Evolutionary conservation across 202 grass and related monocot species (phyloP).

Genomic region (Sporobolus alterniflorus): DNA sequence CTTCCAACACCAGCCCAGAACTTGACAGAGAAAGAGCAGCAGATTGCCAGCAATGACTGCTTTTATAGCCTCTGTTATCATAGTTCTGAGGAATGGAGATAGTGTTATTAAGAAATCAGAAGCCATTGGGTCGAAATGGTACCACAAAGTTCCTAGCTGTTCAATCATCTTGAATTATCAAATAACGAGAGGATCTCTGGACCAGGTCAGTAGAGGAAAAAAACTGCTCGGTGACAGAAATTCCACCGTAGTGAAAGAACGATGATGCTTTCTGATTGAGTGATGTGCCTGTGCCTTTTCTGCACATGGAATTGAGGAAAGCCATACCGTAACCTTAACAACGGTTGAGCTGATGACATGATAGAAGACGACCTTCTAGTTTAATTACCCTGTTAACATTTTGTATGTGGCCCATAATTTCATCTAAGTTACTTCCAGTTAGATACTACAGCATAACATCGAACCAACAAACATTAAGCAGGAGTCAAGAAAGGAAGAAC

Average conservation of each 20-base stretch:
- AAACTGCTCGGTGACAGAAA: slow-evolving; percentile 3
- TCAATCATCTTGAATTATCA: neutral
- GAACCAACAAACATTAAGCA: neutral
- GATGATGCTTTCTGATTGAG: neutral
- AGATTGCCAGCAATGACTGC: neutral
- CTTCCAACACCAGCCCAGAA: slow-evolving; percentile 18
- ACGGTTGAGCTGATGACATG: neutral
- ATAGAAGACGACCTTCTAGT: neutral
- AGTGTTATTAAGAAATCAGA: neutral
- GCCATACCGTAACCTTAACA: neutral
- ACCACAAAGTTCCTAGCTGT: neutral
- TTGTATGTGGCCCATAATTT: neutral
- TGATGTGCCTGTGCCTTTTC: neutral
- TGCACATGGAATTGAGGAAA: neutral
- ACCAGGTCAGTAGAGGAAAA: neutral
- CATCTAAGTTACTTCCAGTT: neutral
- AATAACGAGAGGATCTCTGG: neutral
- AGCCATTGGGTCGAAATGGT: neutral
- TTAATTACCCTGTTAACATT: neutral
- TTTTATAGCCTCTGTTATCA: slow-evolving; percentile 14
- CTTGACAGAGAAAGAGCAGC: slow-evolving; percentile 8
- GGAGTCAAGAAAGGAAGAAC: neutral
- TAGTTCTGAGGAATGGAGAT: neutral
- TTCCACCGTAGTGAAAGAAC: slow-evolving; percentile 3
- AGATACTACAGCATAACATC: neutral